phyloP scores from a whole-genome alignment of 2,329 filamentous ascomycete species.

The Aspergillus phoenicis region DNA sequence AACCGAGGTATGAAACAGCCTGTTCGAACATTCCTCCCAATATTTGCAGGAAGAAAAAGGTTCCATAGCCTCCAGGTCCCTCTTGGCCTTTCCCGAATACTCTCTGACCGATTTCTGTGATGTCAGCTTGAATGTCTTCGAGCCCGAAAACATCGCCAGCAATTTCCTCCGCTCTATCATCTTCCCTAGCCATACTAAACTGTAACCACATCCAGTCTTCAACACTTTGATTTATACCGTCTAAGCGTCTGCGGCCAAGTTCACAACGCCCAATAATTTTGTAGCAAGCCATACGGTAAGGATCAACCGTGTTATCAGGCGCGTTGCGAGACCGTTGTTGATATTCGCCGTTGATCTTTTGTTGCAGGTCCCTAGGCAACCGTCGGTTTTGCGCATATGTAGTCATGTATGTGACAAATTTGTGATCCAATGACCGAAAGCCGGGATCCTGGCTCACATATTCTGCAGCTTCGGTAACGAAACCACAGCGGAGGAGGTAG shows the following conservation, averaged over 20 bases:
- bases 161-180: constrained; percentile 62
- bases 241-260: constrained; percentile 58
- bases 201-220: constrained; percentile 71
- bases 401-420: constrained; percentile 84
- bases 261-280: constrained; percentile 87
- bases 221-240: constrained; percentile 60
- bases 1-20: constrained; percentile 86
- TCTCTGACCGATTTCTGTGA: constrained; percentile 84
- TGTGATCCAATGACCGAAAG: constrained; percentile 88
- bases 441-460: constrained; percentile 81
- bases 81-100: constrained; percentile 86
- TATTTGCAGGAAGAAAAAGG: constrained; percentile 91
- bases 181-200: constrained; percentile 64
- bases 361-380: constrained; percentile 76
- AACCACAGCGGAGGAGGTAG: constrained; percentile 83
- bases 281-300: constrained; percentile 95
- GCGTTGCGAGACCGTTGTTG: constrained; percentile 81
- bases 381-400: constrained; percentile 80
- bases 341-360: constrained; percentile 87
- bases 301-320: constrained; percentile 84
- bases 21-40: constrained; percentile 92
- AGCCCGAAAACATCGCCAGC: constrained; percentile 65
- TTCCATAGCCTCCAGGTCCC: constrained; percentile 77
- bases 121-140: constrained; percentile 73
- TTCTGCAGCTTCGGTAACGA: constrained; percentile 78